Base-by-base conservation (phyloP, 352 stramenopile genomes). In the Phytophthora pistaciae region DNA sequence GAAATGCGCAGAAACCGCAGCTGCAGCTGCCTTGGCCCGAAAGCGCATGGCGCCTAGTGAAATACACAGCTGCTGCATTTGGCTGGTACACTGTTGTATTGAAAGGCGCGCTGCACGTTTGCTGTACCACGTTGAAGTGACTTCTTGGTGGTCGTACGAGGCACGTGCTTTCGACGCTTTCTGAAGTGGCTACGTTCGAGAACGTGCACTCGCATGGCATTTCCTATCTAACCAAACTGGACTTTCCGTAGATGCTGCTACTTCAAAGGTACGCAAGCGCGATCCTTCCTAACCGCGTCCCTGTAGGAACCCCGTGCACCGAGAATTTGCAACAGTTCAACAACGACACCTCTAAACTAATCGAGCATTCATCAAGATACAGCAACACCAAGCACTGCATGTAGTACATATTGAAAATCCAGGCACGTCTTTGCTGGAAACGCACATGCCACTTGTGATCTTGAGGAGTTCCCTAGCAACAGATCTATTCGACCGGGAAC, bases 121-220 rank as follows among this genome's bases (percentile, higher is more conserved):
- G 20, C 20, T 25, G 11, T 20, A 50, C 5, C 31, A 59, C 20
- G 27, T 74, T 70, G 60, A 65, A 74, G 60, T 70, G 54, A 18
- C 60, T 16, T 68, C 54, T 68, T 63, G 44, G 20, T 68, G 62
- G 40, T 75, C 50, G 69, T 27, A 60, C 54, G 52, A 20, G 2
- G 50, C 9, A 14, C 27, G 11, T 50, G 14, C 11, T 60, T 23
- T 53, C 71, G 27, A 55, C 65, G 60, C 25, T 66, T 72, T 44
- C 16, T 44, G 16, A 44, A 44, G n/a, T 44, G 38, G 38, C 38
- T 44, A 44, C 38, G 70, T 63, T 54, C 46, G n/a, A 60, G 13
- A 67, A 70, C 66, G 58, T 52, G 53, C 20, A 64, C 67, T 72
- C 56, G 38, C 64, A 65, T 68, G 72, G 58, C 7, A 23, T 23